Evolutionary conservation across 2,329 filamentous ascomycete species (phyloP), one percentile per base, ranked within the genome.

Genomic region (Trichoderma sp.): DNA sequence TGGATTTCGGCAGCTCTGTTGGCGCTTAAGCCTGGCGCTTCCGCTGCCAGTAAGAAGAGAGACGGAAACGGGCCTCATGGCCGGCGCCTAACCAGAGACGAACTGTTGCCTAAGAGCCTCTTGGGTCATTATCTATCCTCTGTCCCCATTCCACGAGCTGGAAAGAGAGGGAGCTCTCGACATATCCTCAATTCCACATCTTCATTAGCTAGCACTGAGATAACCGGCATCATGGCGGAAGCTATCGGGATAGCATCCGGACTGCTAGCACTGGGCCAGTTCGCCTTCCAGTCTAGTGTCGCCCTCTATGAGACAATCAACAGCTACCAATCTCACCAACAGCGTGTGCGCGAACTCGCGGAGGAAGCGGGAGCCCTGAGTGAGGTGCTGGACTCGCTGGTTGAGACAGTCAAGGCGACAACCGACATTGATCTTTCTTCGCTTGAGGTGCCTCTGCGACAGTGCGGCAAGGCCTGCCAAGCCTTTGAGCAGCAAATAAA

Each of bases 401-500:
- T 47, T 1, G 43, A 47, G 8, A 47, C 43, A 47, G 43, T 47
- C 18, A 47, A 47, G 43, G 43, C 43, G 43, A 47, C 43, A 11
- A 47, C 43, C 18, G 43, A 47, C 43, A 47, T 21, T 47, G 43
- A 21, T 3, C 43, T 47, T 47, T 47, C 43, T 21, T 47, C 43
- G 43, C 71, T 77, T 28, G 71, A 68, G 26, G 12, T 83, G 70
- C 83, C 83, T 68, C 73, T 86, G 66, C 76, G 75, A 66, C 80
- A 80, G 74, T 86, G 82, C 73, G 80, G 80, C 53, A 80, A 81
- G 73, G 80, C 82, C 32, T 86, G 82, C 72, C 77, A 80, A 73
- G 82, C 83, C 24, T 85, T 86, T 74, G 74, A 81, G 68, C 60
- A 79, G 67, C 79, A 82, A 74, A 75, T 86, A 43, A 47, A 74